Evolutionary conservation across 1,139 yeast species (phyloP), one percentile per base, ranked within the genome.

Genomic region (Meyerozyma elateridarum): DNA sequence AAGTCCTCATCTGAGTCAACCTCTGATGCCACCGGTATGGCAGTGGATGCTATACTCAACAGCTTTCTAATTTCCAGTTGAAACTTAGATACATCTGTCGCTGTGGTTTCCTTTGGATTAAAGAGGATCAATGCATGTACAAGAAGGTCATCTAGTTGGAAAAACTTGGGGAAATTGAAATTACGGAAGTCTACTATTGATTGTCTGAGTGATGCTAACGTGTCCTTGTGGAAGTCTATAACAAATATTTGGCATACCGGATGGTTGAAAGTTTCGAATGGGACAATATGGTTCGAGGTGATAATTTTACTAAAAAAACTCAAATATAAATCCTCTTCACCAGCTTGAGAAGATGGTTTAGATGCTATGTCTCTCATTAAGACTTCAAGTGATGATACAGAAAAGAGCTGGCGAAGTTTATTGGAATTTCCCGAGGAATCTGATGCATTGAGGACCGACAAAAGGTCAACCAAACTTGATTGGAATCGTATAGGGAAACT

Each of bases 241-340:
- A 83, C 81, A 33, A 88, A 69, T 12, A 89, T 56, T 33, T 89
- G 85, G 1, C 88, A 73, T 1, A 88, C 74, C 0, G 98, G 97
- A 52, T 91, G 97, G 45, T 85, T 82, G 52, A 89, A 82, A 3
- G 91, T 80, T 52, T 91, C 97, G 52, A 85, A 88, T 1, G 95
- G 82, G 2, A 87, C 78, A 5, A 85, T 63, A 15, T 71, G 70
- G 22, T 76, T 70, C 9, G 83, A 69, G 0, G 89, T 69, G 15
- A 84, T 64, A 17, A 85, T 53, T 40, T 78, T 72, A 29, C 80
- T 69, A 41, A 84, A 70, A 43, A 79, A 69, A 30, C 73, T 71
- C 38, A 74, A 58, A 47, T 80, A 85, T n/a, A 82, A 45, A 30
- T 60, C 62, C 6, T 45, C 42, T 4, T 41, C 36, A 4, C 32